Evolutionary conservation across 2,329 filamentous ascomycete species (phyloP).

Genomic region (Hypomyces perniciosus): DNA sequence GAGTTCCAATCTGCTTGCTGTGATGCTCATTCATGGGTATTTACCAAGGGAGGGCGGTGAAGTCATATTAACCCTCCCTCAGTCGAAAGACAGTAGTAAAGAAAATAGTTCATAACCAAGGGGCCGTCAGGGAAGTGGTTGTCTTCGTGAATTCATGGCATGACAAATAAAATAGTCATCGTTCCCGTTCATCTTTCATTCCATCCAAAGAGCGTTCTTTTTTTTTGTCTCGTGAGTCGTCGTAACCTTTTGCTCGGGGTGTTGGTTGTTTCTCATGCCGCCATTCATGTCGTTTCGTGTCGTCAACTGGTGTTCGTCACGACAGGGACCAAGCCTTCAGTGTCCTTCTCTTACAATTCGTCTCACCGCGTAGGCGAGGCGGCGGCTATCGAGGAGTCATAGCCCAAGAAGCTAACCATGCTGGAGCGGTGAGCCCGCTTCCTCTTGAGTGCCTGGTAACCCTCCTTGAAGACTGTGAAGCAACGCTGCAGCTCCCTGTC

Average conservation of each 20-base stretch:
- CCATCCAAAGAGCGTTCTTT: constrained; percentile 5
- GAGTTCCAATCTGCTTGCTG: too few relatives aligned
- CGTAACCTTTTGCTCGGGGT: constrained; percentile 1
- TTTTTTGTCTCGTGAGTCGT: constrained; percentile 2
- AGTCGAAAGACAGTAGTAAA: too few relatives aligned
- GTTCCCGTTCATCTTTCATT: constrained; percentile 5
- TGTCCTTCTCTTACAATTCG: not conserved
- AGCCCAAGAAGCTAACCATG: constrained; percentile 23
- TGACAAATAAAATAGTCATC: constrained; percentile 2
- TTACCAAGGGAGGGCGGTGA: too few relatives aligned
- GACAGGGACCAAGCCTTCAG: not conserved
- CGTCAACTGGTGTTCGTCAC: not conserved
- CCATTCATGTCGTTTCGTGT: not conserved
- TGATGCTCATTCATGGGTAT: too few relatives aligned
- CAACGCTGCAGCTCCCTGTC: constrained; percentile 53
- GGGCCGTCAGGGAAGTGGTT: too few relatives aligned
- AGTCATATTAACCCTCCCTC: too few relatives aligned
- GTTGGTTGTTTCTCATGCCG: not conserved
- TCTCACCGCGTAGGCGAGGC: constrained; percentile 18
- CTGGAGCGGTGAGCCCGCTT: constrained; percentile 33
- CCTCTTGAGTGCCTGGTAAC: constrained; percentile 47
- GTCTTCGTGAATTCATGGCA: not conserved
- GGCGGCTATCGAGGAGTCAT: constrained; percentile 22
- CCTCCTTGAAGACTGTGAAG: constrained; percentile 56
- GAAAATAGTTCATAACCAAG: too few relatives aligned